phyloP scores from a whole-genome alignment of 345 rosid species.

The Camelina hispida region DNA sequence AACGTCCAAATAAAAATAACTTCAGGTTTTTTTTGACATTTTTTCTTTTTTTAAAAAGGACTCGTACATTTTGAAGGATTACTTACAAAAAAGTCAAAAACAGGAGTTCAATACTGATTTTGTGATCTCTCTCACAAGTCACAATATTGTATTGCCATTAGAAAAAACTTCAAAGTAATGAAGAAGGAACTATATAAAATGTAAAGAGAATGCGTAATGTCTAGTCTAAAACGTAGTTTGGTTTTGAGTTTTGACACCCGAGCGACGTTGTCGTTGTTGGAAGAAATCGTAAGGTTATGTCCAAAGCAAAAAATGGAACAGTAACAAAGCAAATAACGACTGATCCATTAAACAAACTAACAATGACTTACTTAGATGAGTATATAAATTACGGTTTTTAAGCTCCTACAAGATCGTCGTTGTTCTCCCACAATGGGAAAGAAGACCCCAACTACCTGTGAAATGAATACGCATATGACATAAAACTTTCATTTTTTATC shows the following conservation, averaged over 20 bases:
- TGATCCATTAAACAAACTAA: neutral
- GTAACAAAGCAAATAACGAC: neutral
- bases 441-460: no score
- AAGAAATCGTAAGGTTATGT: neutral
- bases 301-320: neutral
- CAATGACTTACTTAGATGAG: neutral
- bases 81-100: no score
- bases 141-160: no score
- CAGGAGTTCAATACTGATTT: no score
- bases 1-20: no score
- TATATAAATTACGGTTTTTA: neutral
- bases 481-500: no score
- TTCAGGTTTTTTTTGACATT: no score
- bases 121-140: neutral
- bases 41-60: neutral
- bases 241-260: neutral
- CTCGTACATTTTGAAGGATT: no score
- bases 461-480: no score
- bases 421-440: no score
- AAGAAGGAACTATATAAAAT: neutral
- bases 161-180: neutral
- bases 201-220: neutral
- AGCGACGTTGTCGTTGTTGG: neutral
- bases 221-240: neutral
- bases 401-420: neutral